A percentile compares a stretch with the other conserved stretches of the same genome.
These are phyloP conservation scores for Fusarium gaditjirri DNA, from an alignment of 2,329 filamentous ascomycete species.

Conservation along the genomic window DNA sequence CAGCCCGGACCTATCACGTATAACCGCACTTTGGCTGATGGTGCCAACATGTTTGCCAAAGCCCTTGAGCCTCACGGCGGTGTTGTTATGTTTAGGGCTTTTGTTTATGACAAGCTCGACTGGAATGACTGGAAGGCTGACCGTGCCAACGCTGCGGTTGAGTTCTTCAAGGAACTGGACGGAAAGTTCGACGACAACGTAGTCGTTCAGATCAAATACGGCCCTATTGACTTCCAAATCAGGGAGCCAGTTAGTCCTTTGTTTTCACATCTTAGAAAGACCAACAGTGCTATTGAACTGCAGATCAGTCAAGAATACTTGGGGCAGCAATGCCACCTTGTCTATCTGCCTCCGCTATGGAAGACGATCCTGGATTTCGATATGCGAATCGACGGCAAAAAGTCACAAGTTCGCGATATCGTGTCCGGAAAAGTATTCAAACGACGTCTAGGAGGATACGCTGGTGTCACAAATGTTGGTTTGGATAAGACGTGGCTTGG, in stretches of 20 bases:
- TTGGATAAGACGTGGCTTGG: constrained; percentile 75
- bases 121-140: constrained; percentile 67
- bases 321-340: constrained; percentile 75
- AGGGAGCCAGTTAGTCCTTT: constrained; percentile 74
- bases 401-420: constrained; percentile 68
- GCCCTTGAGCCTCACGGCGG: constrained; percentile 68
- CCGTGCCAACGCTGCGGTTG: constrained; percentile 74
- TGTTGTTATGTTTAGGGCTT: constrained; percentile 76
- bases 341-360: constrained; percentile 76
- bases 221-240: constrained; percentile 79
- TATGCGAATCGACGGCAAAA: constrained; percentile 66
- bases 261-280: constrained; percentile 62
- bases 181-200: constrained; percentile 76
- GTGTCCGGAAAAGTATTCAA: constrained; percentile 69
- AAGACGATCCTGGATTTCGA: constrained; percentile 75
- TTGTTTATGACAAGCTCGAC: constrained; percentile 71
- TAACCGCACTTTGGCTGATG: constrained; percentile 70
- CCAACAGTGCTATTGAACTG: constrained; percentile 68
- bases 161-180: constrained; percentile 74
- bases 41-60: constrained; percentile 64
- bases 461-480: constrained; percentile 75
- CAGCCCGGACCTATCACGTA: constrained; percentile 77
- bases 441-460: constrained; percentile 68
- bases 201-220: constrained; percentile 78
- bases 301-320: constrained; percentile 77